Evolutionary conservation across 2,329 filamentous ascomycete genomes (phyloP).

Genomic region (Neonectria coccinea): DNA sequence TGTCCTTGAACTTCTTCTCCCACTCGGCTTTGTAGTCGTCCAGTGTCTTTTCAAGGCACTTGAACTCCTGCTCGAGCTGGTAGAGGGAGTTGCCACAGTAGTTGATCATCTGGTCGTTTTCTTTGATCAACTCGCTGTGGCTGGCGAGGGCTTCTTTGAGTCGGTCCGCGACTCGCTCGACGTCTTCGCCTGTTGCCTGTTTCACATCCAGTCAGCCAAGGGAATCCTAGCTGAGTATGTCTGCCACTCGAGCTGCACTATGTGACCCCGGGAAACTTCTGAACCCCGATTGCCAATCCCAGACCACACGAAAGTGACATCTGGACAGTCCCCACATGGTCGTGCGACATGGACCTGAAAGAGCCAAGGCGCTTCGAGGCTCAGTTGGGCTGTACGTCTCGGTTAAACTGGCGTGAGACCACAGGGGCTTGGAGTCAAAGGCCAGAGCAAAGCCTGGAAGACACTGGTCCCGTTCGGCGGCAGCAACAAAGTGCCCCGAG

Average conservation of each 20-base stretch:
- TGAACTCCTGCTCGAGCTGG: not conserved
- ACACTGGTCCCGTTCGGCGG: constrained; percentile 2
- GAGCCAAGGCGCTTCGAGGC: constrained; percentile 19
- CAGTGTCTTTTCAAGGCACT: not conserved
- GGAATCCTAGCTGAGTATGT: constrained; percentile 36
- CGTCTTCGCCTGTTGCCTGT: not conserved
- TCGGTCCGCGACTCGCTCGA: no score
- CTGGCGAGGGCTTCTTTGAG: not conserved
- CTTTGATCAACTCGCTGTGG: not conserved
- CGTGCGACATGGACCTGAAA: constrained; percentile 4
- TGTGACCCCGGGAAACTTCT: constrained; percentile 15
- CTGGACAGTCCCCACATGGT: constrained; percentile 23
- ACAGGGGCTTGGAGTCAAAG: constrained; percentile 16
- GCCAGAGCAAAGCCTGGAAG: constrained; percentile 27
- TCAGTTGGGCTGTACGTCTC: constrained; percentile 14
- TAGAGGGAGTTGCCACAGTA: not conserved
- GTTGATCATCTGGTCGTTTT: not conserved
- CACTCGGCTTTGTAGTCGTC: constrained; percentile 3
- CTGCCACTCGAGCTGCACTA: constrained; percentile 35
- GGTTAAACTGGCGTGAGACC: constrained; percentile 25
- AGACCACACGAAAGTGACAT: constrained; percentile 29
- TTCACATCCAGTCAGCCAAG: constrained; percentile 36
- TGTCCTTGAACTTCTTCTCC: not conserved
- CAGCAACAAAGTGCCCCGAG: not conserved
- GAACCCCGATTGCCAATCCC: constrained; percentile 31